These are phyloP conservation scores for Saturnispora gosingensis DNA, from an alignment of 805 yeast genomes.

Conservation along the genomic window DNA sequence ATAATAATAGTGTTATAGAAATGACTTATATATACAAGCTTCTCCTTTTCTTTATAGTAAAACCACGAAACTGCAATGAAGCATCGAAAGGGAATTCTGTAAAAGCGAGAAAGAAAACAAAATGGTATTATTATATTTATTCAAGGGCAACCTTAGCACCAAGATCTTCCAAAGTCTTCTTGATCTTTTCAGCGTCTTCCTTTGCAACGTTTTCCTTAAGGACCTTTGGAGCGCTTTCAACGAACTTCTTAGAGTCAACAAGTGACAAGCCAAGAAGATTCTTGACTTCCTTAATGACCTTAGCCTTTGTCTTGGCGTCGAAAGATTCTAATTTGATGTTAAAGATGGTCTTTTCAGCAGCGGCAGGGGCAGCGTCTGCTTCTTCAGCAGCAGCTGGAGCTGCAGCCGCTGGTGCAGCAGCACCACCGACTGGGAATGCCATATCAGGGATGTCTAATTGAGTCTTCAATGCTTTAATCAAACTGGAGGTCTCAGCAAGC, in stretches of 20 bases:
- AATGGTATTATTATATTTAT: conserved; percentile 32
- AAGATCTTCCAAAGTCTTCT: conserved; percentile 81
- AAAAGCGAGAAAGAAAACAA: neutral
- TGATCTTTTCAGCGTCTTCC: conserved; percentile 95
- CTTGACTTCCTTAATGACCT: conserved; percentile 96
- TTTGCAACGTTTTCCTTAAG: conserved; percentile 92
- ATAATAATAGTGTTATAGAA: neutral
- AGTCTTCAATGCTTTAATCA: conserved; percentile 69
- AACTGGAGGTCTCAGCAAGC: conserved; percentile 84
- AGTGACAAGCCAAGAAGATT: conserved; percentile 80
- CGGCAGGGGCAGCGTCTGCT: conserved; percentile 68
- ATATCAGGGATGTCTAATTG: conserved; percentile 91
- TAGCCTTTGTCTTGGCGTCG: conserved; percentile 92
- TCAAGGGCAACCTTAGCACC: conserved; percentile 93
- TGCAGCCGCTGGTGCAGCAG: conserved; percentile 50
- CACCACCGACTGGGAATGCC: conserved; percentile 65
- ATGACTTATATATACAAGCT: neutral
- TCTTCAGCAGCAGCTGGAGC: conserved; percentile 62
- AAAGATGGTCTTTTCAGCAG: conserved; percentile 89
- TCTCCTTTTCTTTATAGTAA: neutral
- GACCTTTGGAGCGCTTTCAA: conserved; percentile 94
- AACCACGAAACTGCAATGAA: neutral
- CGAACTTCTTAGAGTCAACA: conserved; percentile 96
- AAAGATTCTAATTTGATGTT: conserved; percentile 85
- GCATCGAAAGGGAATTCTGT: conserved; percentile 3